phyloP scores from a whole-genome alignment of 441 rosid species.

The Gossypium davidsonii region DNA sequence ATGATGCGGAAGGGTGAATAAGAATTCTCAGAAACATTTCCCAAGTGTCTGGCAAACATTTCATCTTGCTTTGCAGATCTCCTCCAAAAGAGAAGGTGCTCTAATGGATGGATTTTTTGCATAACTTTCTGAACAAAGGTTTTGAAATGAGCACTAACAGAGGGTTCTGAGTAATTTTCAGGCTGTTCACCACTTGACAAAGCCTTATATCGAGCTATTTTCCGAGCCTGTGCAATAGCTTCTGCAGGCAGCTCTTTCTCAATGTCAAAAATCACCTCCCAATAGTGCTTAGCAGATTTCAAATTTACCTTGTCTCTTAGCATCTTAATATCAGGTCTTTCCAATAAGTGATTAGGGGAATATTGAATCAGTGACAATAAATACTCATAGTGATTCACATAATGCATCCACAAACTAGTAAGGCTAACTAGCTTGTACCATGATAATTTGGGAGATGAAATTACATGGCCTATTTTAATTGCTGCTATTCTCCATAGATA shows the following conservation, averaged over 20 bases:
- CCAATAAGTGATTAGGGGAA: slow-evolving; percentile 37
- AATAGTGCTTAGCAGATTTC: slow-evolving; percentile 43
- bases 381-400: slow-evolving; percentile 58
- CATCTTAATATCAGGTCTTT: slow-evolving; percentile 41
- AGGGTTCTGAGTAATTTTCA: slow-evolving; percentile 25
- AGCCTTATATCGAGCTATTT: slow-evolving; percentile 63
- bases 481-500: slow-evolving; percentile 81
- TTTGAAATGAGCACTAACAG: slow-evolving; percentile 22
- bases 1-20: slow-evolving; percentile 33
- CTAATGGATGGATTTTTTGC: slow-evolving; percentile 27
- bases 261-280: slow-evolving; percentile 51
- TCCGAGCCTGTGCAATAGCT: slow-evolving; percentile 78
- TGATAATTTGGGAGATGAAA: slow-evolving; percentile 53
- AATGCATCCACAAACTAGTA: slow-evolving; percentile 64
- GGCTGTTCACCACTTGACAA: slow-evolving; percentile 29
- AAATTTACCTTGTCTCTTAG: slow-evolving; percentile 35
- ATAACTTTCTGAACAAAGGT: slow-evolving; percentile 35
- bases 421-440: slow-evolving; percentile 45
- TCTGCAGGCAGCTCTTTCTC: slow-evolving; percentile 76
- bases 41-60: slow-evolving; percentile 24
- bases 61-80: slow-evolving; percentile 28
- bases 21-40: slow-evolving; percentile 27
- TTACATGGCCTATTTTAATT: slow-evolving; percentile 44
- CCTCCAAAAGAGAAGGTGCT: slow-evolving; percentile 24
- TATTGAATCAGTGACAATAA: slow-evolving; percentile 51